Base-by-base conservation (phyloP, 1,139 yeast species). In the Wickerhamomyces sp. region DNA sequence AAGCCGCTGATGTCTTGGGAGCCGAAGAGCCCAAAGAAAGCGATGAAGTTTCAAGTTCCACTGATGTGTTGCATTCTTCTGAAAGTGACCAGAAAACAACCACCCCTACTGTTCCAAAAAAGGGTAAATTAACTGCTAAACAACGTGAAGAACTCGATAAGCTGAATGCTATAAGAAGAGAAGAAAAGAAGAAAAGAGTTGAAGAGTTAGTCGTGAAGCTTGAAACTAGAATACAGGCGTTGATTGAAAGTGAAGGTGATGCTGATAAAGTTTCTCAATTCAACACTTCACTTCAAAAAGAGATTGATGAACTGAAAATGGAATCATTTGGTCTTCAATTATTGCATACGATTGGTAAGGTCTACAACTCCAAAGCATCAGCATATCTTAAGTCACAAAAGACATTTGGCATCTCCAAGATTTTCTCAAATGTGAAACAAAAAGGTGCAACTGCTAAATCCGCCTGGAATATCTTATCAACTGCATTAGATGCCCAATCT, bases 301-400 rank as follows among this genome's bases (percentile, higher is more conserved):
- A 83, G 50, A 72, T 82, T 42, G 89, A 82, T 48, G 73, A 81
- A 18, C 61, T 84, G 48, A 84, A 83, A 55, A 72, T 82, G 77
- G 93, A 83, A 57, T 80, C 89, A 46, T 84, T 84, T 59, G 94
- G 94, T 6, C 59, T 83, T 40, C 89, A 83, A 57, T 68, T 84
- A 24, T 61, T 83, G 36, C 88, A 82, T 47, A 76, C 75, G 31
- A 76, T 83, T 44, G 88, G 89, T 12, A 74, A 73, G 42, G 72
- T 80, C 12, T 84, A 84, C 54, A 65, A 66, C 31, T 65, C 70
- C 23, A 81, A 80, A 51, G 83, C 87, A 4, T 57, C 62, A 16
- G 62, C 68, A 12, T 72, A 57, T 43, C 49, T 72, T n/a, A 70
- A 68, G 47, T 70, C 84, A 28, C 85, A 80, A 49, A 77, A 78